Evolutionary conservation across 176 grass and related monocot species (phyloP), one percentile per base, ranked within the genome.

Genomic region (Saccharum spontaneum): DNA sequence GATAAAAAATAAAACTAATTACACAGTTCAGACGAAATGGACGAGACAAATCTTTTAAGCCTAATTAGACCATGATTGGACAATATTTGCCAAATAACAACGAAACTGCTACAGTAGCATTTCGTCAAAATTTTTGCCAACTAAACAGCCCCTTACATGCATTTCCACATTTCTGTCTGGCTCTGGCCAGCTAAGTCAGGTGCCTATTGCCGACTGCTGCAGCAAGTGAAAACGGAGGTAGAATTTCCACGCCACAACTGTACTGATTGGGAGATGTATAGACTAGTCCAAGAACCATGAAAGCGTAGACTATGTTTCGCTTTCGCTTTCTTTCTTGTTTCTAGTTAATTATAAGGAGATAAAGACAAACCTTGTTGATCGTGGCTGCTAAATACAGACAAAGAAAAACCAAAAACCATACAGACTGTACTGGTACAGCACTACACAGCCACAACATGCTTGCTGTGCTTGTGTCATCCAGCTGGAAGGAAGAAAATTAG

Each of bases 381-480:
- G 0, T 71, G 22, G 78, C 74, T 88, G 80, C 80, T 73, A 55
- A 73, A 78, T 88, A 57, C 55, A 79, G 74, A 88, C 86, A 83
- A 73, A 71, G 0, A 54, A 82, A 36, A 36, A 36, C 34, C 34
- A 4, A 36, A 3, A 36, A 67, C 73, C 44, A 65, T 76, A 69
- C 79, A 82, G 71, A 76, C 70, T 69, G 61, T 43, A 16, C 63
- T 16, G 30, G 30, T 37, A 37, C 24, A 74, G 71, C 44, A 66
- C 63, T 66, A 31, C 63, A 2, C 24, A 14, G 26, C 43, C 71
- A 49, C 18, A 74, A 31, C 71, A 18, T 30, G 71, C 71, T 16
- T 66, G 61, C 10, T 31, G 2, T 73, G 43, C 22, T 3, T 67
- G 50, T 67, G 50, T 18, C 14, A 60, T 82, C 67, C 67, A 82